phyloP scores from a whole-genome alignment of 768 basidiomycete genomes.

The Pleurotus djamor region DNA sequence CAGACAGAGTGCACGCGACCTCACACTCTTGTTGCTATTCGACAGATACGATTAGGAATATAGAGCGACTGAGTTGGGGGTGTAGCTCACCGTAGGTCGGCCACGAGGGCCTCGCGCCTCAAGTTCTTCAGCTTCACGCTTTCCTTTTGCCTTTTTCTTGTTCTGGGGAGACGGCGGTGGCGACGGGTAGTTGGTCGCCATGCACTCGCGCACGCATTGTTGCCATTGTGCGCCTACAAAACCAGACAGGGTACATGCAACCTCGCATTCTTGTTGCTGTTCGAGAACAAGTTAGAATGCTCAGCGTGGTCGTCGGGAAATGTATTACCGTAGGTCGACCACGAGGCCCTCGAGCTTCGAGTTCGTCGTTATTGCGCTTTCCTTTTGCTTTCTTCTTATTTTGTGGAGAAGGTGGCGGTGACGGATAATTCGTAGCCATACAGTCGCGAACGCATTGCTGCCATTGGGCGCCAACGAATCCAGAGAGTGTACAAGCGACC shows the following conservation, averaged over 20 bases:
- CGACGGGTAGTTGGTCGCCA: neutral
- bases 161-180: neutral
- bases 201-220: neutral
- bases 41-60: too few relatives aligned
- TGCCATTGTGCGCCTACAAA: neutral
- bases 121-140: neutral
- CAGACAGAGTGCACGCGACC: neutral
- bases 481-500: neutral
- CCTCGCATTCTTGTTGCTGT: neutral
- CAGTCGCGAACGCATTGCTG: conserved; percentile 4
- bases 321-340: too few relatives aligned
- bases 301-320: too few relatives aligned
- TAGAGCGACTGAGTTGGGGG: too few relatives aligned
- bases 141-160: neutral
- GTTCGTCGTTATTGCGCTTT: too few relatives aligned
- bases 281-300: too few relatives aligned
- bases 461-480: neutral
- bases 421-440: neutral
- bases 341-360: too few relatives aligned
- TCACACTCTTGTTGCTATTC: neutral
- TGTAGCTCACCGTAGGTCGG: neutral
- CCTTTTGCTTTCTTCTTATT: neutral
- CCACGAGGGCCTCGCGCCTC: neutral
- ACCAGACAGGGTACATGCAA: neutral
- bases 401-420: neutral